Conservation (phyloP, 805 yeast genomes). For the Nematodospora valgi region DNA sequence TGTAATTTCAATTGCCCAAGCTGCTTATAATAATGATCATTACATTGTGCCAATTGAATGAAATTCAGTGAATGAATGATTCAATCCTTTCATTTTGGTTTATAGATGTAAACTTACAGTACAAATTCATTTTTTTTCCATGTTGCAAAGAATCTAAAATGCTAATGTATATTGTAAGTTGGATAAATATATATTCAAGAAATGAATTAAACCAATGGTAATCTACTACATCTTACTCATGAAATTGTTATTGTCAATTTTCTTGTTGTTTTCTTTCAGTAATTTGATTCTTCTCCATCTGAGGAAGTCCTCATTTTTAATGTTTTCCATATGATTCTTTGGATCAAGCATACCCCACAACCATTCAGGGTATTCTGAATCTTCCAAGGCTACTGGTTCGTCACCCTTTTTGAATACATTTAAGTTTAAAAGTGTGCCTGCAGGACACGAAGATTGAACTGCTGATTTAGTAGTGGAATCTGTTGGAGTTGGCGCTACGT, state of each 20-base stretch:
- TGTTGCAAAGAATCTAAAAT: background rate
- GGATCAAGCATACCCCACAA: slow-evolving; percentile 81
- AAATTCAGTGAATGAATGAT: background rate
- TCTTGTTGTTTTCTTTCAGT: slow-evolving; percentile 62
- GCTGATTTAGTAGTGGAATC: no score
- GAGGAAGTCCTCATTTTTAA: slow-evolving; percentile 59
- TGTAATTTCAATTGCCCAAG: slow-evolving; percentile 23
- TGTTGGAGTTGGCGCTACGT: no score
- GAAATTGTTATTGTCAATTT: slow-evolving; percentile 78
- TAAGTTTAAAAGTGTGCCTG: slow-evolving; percentile 71
- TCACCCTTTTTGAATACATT: slow-evolving; percentile 76
- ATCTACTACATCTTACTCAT: slow-evolving; percentile 47
- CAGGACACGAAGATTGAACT: slow-evolving; percentile 41
- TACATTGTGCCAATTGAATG: slow-evolving; percentile 7
- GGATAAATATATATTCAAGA: slow-evolving; percentile 3
- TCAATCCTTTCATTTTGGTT: background rate
- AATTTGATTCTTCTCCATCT: slow-evolving; percentile 65
- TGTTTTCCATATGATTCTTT: slow-evolving; percentile 52
- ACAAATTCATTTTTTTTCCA: background rate
- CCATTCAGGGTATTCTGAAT: slow-evolving; percentile 92
- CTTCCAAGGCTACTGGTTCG: slow-evolving; percentile 85
- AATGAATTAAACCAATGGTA: no score
- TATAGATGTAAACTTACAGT: no score
- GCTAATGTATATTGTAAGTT: background rate
- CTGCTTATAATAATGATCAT: slow-evolving; percentile 12